phyloP scores from a whole-genome alignment of 805 yeast genomes.

The Cyberlindnera sargentensis region DNA sequence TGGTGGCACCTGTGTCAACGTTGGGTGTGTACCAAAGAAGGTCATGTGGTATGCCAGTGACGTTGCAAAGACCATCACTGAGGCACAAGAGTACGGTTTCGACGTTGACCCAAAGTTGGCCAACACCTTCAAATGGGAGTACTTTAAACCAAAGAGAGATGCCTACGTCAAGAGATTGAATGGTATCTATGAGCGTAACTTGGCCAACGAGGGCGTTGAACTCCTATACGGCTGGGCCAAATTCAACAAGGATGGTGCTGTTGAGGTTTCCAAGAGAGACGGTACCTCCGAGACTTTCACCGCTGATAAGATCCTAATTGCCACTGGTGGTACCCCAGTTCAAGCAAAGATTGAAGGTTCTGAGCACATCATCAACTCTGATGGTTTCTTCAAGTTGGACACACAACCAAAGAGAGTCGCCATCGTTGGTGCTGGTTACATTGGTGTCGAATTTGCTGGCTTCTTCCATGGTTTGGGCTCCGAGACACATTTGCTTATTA shows the following conservation, averaged over 20 bases:
- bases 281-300: slow-evolving; percentile 51
- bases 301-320: slow-evolving; percentile 79
- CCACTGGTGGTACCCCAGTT: slow-evolving; percentile 87
- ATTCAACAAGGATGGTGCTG: slow-evolving; percentile 61
- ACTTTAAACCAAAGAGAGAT: slow-evolving; percentile 81
- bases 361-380: slow-evolving; percentile 79
- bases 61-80: slow-evolving; percentile 64
- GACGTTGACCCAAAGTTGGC: slow-evolving; percentile 45
- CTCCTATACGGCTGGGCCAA: slow-evolving; percentile 80
- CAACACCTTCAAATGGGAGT: slow-evolving; percentile 72
- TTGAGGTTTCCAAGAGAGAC: slow-evolving; percentile 69
- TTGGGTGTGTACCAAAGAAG: slow-evolving; percentile 98
- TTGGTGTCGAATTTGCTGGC: slow-evolving; percentile 93
- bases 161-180: slow-evolving; percentile 83
- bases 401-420: slow-evolving; percentile 89
- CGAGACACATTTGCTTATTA: slow-evolving; percentile 78
- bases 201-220: slow-evolving; percentile 85
- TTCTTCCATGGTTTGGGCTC: slow-evolving; percentile 84
- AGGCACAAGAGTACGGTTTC: slow-evolving; percentile 82
- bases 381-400: slow-evolving; percentile 80
- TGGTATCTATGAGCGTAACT: slow-evolving; percentile 87
- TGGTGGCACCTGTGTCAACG: slow-evolving; percentile 99
- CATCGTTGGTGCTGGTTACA: slow-evolving; percentile 96
- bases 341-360: slow-evolving; percentile 74
- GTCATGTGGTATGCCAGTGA: slow-evolving; percentile 98